Percentiles rank a stretch among this genome's conserved stretches.
phyloP scores from a whole-genome alignment of 148 eudicot species.

The Spergularia marina region DNA sequence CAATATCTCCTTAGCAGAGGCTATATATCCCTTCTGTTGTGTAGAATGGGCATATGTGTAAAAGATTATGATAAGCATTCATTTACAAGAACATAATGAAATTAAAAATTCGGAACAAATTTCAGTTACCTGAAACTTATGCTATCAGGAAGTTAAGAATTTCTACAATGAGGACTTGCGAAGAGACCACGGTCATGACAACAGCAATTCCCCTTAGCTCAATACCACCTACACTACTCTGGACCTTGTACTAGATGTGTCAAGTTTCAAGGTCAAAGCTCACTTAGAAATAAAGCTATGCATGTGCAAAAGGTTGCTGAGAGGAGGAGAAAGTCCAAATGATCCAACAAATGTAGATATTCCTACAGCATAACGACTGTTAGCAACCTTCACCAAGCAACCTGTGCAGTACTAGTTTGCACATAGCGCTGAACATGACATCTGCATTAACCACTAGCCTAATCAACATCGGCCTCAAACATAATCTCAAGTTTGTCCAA shows the following conservation, averaged over 20 bases:
- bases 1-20: too few species aligned
- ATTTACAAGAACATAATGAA: too few species aligned
- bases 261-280: background rate
- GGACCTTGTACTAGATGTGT: background rate
- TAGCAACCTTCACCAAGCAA: background rate
- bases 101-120: too few species aligned
- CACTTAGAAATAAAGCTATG: background rate
- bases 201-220: too few species aligned
- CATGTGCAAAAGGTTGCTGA: background rate
- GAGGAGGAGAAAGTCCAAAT: background rate
- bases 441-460: background rate
- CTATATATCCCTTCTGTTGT: too few species aligned
- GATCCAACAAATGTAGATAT: background rate
- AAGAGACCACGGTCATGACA: too few species aligned
- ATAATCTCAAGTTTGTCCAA: slow-evolving; percentile 39
- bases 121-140: too few species aligned
- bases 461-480: slow-evolving; percentile 8
- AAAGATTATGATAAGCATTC: too few species aligned
- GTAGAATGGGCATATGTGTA: too few species aligned
- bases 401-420: background rate
- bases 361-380: background rate
- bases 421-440: background rate
- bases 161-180: too few species aligned
- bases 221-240: background rate
- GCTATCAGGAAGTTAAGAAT: too few species aligned